Base-by-base conservation (phyloP, 306 rosid genomes). In the Pyrus communis region DNA sequence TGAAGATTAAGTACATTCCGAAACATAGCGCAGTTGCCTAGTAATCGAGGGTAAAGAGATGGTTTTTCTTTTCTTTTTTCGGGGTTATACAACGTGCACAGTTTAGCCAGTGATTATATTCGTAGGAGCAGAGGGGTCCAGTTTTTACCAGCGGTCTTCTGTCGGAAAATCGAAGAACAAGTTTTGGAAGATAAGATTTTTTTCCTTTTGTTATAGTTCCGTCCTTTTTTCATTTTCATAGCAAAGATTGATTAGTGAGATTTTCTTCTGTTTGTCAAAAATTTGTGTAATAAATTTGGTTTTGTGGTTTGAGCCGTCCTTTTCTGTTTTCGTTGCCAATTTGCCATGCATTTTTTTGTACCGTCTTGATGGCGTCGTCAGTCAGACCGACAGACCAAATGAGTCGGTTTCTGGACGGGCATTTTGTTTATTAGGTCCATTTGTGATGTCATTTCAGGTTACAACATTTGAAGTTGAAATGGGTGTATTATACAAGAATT, bases 121-220 rank as follows among this genome's bases (percentile, higher is more conserved):
- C 82, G 81, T 83, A 51, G 21, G 6, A 83, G 88, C 93, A 77
- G 91, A 85, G 89, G 86, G 85, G 84, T 86, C 91, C 80, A 79
- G 86, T 86, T 90, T 90, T 86, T 85, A 67, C 84, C 75, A 78
- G 81, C 79, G 91, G 88, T 82, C 92, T 88, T 91, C 93, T 88
- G 93, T 86, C 89, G 51, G 82, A 86, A 89, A 84, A 63, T 76
- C 72, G 77, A 77, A 79, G 85, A 83, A 81, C 60, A 88, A 68
- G 80, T 85, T 89, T 88, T 70, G 65, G 82, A 73, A 73, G 87
- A 81, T 78, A 79, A 57, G 79, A 64, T 60, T 69, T 49, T 4
- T 45, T 46, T 49, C 1, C 42, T 38, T 5, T 17, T 17, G 55
- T 49, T 84, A 77, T 69, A 81, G 63, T 77, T 76, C 65, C 73